Percentiles rank a stretch among this genome's conserved stretches.
These are phyloP conservation scores for Podaxis mareebaensis DNA, from an alignment of 768 basidiomycete species.

Conservation along the genomic window DNA sequence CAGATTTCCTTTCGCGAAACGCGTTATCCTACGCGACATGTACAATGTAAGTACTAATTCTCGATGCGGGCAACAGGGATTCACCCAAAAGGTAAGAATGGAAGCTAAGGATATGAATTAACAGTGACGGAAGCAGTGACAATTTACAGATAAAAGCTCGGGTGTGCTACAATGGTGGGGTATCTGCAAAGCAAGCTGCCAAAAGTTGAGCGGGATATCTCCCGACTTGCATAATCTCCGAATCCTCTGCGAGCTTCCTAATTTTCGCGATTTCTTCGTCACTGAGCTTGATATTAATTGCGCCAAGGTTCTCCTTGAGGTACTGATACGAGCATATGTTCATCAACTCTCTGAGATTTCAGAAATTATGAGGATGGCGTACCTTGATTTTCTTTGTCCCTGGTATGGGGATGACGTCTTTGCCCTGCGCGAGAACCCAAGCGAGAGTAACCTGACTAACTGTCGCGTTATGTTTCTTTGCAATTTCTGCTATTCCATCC, in stretches of 20 bases:
- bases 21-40: too few relatives aligned
- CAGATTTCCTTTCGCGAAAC: too few relatives aligned
- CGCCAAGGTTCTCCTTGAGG: slow-evolving; percentile 45
- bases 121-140: not conserved
- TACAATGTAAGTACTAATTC: too few relatives aligned
- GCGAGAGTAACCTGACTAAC: too few relatives aligned
- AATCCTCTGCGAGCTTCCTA: slow-evolving; percentile 34
- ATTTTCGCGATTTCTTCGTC: slow-evolving; percentile 38
- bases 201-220: slow-evolving; percentile 33
- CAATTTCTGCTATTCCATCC: slow-evolving; percentile 38
- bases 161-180: not conserved
- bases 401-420: too few relatives aligned
- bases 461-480: slow-evolving; percentile 6
- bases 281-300: slow-evolving; percentile 33
- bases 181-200: slow-evolving; percentile 21
- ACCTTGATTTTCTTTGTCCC: too few relatives aligned
- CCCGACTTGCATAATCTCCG: slow-evolving; percentile 29
- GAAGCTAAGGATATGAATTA: not conserved
- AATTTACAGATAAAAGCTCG: not conserved
- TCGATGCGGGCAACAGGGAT: too few relatives aligned
- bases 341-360: not conserved
- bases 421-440: too few relatives aligned
- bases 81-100: too few relatives aligned
- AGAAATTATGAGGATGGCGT: too few relatives aligned
- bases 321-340: slow-evolving; percentile 24